Conservation (phyloP, 2,329 filamentous ascomycete genomes). For the Sclerotinia trifoliorum region DNA sequence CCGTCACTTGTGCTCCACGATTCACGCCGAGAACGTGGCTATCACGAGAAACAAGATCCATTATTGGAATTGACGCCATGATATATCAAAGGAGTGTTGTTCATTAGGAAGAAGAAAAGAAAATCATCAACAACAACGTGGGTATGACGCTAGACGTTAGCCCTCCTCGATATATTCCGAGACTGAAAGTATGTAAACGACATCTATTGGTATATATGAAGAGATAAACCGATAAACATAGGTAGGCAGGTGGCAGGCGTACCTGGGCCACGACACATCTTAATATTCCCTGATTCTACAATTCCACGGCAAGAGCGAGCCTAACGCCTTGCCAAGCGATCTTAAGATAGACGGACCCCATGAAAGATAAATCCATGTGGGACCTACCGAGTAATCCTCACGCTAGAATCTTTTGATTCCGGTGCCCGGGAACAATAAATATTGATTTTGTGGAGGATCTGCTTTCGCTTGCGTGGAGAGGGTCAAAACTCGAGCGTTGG, state of each 20-base stretch:
- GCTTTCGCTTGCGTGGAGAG: background rate
- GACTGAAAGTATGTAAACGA: background rate
- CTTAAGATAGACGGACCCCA: background rate
- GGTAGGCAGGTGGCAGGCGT: background rate
- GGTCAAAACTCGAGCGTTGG: constrained; percentile 12
- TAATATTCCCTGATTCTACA: background rate
- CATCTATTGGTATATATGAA: background rate
- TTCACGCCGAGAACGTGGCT: constrained; percentile 22
- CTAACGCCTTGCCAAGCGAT: background rate
- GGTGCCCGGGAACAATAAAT: background rate
- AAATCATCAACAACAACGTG: background rate
- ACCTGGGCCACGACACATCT: background rate
- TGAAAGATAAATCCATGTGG: background rate
- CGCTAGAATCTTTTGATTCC: background rate
- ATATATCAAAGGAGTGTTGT: background rate
- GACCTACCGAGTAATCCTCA: background rate
- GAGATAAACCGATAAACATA: background rate
- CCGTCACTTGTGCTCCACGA: constrained; percentile 36
- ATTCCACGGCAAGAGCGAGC: background rate
- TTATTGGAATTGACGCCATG: background rate
- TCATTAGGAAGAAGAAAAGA: background rate
- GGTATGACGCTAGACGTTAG: background rate
- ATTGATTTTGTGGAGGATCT: background rate
- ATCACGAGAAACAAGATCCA: background rate
- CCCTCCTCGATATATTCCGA: background rate